Evolutionary conservation across 2,329 filamentous ascomycete genomes (phyloP).

Genomic region (Chaetomiaceae sp.): DNA sequence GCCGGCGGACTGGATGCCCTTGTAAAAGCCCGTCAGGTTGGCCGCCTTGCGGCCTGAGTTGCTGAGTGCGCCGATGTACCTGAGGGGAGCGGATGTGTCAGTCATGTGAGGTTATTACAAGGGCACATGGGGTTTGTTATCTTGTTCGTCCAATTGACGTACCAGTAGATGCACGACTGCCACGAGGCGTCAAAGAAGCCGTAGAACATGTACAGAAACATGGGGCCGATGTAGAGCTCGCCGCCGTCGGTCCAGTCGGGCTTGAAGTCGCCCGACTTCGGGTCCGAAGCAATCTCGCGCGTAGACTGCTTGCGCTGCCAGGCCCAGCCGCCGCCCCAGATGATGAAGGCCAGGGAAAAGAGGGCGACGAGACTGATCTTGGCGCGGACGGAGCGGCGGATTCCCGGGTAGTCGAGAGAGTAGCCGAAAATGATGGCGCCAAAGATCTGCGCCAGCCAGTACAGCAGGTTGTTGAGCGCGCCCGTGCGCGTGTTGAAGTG

Average conservation of each 20-base stretch:
- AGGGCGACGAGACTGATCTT: slow-evolving; percentile 56
- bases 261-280: slow-evolving; percentile 20
- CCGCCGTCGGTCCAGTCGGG: slow-evolving; percentile 61
- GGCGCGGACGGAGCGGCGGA: slow-evolving; percentile 62
- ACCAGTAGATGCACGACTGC: slow-evolving; percentile 92
- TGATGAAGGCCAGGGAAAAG: slow-evolving; percentile 63
- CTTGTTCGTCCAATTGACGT: too few relatives aligned
- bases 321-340: slow-evolving; percentile 79
- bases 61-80: slow-evolving; percentile 87
- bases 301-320: slow-evolving; percentile 60
- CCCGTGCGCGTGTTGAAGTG: slow-evolving; percentile 69
- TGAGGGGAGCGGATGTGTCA: slow-evolving; percentile 27
- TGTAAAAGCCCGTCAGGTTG: slow-evolving; percentile 64
- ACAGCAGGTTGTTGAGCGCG: slow-evolving; percentile 69
- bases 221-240: slow-evolving; percentile 60
- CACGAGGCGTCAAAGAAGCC: slow-evolving; percentile 84
- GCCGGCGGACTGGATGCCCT: slow-evolving; percentile 73
- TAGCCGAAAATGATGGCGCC: slow-evolving; percentile 69
- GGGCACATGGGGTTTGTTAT: too few relatives aligned
- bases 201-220: slow-evolving; percentile 88
- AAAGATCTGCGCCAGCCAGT: slow-evolving; percentile 72
- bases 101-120: too few relatives aligned
- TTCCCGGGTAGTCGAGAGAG: slow-evolving; percentile 53
- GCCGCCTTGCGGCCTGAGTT: slow-evolving; percentile 90
- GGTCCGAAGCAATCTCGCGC: slow-evolving; percentile 33